Conservation (phyloP, 2,329 filamentous ascomycete genomes). For the Peltaster fructicola region DNA sequence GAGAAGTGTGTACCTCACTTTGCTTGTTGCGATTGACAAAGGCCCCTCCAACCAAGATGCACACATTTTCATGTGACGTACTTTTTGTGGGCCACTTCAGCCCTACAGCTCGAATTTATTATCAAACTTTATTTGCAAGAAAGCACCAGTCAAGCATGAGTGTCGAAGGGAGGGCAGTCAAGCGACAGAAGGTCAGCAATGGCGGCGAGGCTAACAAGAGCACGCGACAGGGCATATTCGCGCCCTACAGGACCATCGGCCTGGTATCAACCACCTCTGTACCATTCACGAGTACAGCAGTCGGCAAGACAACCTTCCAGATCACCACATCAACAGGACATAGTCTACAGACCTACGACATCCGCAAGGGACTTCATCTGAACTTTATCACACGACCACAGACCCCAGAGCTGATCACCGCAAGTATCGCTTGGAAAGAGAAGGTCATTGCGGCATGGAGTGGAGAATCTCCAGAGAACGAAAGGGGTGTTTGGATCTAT, state of each 20-base stretch:
- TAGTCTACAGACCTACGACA: conserved; percentile 86
- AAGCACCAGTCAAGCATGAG: conserved; percentile 4
- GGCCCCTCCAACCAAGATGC: too few relatives aligned
- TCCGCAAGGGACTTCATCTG: conserved; percentile 75
- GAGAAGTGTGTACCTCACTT: too few relatives aligned
- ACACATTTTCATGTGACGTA: too few relatives aligned
- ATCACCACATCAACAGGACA: conserved; percentile 88
- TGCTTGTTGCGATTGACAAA: too few relatives aligned
- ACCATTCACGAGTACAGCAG: conserved; percentile 72
- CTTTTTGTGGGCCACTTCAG: too few relatives aligned
- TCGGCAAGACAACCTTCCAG: conserved; percentile 91
- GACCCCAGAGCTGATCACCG: conserved; percentile 71
- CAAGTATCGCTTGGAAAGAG: conserved; percentile 74
- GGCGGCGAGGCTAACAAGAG: conserved; percentile 8
- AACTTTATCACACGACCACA: conserved; percentile 87
- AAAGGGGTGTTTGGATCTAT: conserved; percentile 72
- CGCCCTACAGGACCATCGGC: conserved; percentile 86
- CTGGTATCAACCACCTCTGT: conserved; percentile 80
- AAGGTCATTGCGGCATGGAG: conserved; percentile 84
- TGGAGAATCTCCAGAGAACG: conserved; percentile 32
- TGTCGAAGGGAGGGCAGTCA: conserved; percentile 23
- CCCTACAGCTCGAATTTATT: too few relatives aligned
- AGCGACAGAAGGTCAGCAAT: conserved; percentile 51
- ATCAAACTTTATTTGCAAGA: too few relatives aligned
- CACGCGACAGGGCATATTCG: conserved; percentile 45